phyloP scores from a whole-genome alignment of 305 asterid genomes.

The Vinca major region DNA sequence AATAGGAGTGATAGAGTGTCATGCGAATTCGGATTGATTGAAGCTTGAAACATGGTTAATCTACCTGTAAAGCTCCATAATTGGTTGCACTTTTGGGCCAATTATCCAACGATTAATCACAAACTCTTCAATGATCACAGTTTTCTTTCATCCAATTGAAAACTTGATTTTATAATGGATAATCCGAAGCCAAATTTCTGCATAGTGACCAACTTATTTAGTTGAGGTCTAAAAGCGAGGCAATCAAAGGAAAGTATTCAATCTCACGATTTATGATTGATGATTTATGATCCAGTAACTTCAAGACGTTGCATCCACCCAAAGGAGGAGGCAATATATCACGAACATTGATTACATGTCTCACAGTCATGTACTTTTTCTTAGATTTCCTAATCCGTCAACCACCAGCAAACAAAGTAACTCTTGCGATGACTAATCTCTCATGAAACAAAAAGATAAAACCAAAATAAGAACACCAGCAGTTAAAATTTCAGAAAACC shows the following conservation, averaged over 20 bases:
- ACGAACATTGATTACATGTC: background rate
- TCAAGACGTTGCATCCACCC: background rate
- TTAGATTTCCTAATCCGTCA: background rate
- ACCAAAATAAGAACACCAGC: background rate
- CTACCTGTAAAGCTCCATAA: background rate
- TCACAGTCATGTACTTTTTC: background rate
- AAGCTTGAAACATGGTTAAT: background rate
- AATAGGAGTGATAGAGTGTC: background rate
- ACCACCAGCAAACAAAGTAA: background rate
- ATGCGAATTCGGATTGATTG: background rate
- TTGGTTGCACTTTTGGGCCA: background rate
- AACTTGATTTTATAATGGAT: background rate
- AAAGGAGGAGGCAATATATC: background rate
- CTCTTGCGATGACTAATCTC: background rate
- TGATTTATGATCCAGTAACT: background rate
- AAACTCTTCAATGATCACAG: background rate
- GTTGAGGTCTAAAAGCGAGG: background rate
- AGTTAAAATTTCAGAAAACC: background rate
- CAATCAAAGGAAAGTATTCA: background rate
- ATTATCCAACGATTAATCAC: background rate
- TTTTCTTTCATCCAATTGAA: background rate
- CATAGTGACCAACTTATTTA: background rate
- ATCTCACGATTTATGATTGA: background rate
- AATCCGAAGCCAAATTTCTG: background rate
- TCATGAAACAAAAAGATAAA: background rate